These are phyloP conservation scores for Drechslerella stenobrocha DNA, from an alignment of 2,329 filamentous ascomycete species.

Conservation along the genomic window DNA sequence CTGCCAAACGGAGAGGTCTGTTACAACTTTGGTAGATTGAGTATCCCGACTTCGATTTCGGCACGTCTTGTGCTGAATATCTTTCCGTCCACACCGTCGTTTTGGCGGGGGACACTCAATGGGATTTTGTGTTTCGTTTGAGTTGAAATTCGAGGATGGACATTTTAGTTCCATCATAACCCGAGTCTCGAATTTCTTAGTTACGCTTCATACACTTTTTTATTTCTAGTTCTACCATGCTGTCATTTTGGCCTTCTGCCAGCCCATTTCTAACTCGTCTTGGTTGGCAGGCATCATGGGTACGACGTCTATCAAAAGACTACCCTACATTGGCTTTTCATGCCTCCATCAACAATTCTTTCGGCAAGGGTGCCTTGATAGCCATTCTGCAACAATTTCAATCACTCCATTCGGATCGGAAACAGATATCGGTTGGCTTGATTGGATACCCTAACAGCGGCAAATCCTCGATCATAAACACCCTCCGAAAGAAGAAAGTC, in stretches of 20 bases:
- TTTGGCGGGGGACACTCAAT: slow-evolving; percentile 57
- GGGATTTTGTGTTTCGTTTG: slow-evolving; percentile 76
- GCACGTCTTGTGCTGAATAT: slow-evolving; percentile 45
- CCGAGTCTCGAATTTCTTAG: slow-evolving; percentile 88
- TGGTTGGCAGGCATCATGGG: slow-evolving; percentile 78
- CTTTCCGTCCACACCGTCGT: slow-evolving; percentile 57
- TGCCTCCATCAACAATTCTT: slow-evolving; percentile 90
- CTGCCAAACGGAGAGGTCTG: slow-evolving; percentile 76
- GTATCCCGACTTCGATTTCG: slow-evolving; percentile 68
- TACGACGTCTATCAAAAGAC: slow-evolving; percentile 81
- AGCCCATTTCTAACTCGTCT: slow-evolving; percentile 23
- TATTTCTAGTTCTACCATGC: slow-evolving; percentile 5
- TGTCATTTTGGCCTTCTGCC: slow-evolving; percentile 8
- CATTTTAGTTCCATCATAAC: slow-evolving; percentile 57
- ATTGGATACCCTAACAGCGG: slow-evolving; percentile 91
- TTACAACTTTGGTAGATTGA: slow-evolving; percentile 99
- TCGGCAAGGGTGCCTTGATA: slow-evolving; percentile 93
- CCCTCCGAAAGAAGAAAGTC: slow-evolving; percentile 88
- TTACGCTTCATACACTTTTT: slow-evolving; percentile 86
- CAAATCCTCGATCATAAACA: slow-evolving; percentile 97
- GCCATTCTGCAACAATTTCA: slow-evolving; percentile 91
- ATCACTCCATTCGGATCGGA: slow-evolving; percentile 81
- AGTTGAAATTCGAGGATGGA: slow-evolving; percentile 72
- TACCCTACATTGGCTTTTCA: slow-evolving; percentile 95
- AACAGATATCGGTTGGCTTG: slow-evolving; percentile 90